Base-by-base conservation (phyloP, 2,329 filamentous ascomycete genomes). In the Fusarium domesticum region DNA sequence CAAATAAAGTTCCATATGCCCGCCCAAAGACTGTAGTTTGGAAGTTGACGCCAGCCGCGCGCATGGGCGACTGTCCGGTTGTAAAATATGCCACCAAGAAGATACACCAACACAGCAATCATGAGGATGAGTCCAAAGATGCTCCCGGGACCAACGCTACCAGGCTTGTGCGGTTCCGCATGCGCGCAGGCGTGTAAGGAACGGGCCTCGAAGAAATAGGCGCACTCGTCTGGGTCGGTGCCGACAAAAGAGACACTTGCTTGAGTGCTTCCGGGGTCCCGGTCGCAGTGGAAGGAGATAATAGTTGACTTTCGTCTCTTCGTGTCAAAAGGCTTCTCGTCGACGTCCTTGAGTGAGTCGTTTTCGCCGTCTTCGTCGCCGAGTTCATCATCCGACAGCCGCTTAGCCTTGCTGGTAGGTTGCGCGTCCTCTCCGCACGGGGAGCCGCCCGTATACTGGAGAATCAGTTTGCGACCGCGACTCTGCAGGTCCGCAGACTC, bases 51-150 rank as follows among this genome's bases (percentile, higher is more conserved):
- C 93, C 92, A 97, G 37, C 93, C 93, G 50, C 93, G 80, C 58
- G 95, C 90, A 65, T 98, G 89, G 69, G 91, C 85, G 45, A 98
- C 91, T 23, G 89, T 95, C 47, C 93, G 83, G 68, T 96, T 92
- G 73, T 97, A 98, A 51, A 96, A 90, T 58, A 95, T 87, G 61
- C 93, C 93, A 56, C 93, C 93, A 30, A 95, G 78, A 43, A 96
- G 74, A 68, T 98, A 98, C 17, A 93, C 93, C 8, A 92, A 71
- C 30, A 96, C 77, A 8, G 91, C 87, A 47, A 83, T 78, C 47
- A 76, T 73, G 54, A 81, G 79, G 64, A 98, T 97, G 53, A 97
- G 85, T 48, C 87, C 87, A 64, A 98, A 98, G 11, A 98, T 67
- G 73, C 89, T 70, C 64, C 87, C 61, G 67, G 93, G 71, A 62